Evolutionary conservation across 1,284 basidiomycete genomes (phyloP).

Genomic region (Sphaerobolus stellatus): DNA sequence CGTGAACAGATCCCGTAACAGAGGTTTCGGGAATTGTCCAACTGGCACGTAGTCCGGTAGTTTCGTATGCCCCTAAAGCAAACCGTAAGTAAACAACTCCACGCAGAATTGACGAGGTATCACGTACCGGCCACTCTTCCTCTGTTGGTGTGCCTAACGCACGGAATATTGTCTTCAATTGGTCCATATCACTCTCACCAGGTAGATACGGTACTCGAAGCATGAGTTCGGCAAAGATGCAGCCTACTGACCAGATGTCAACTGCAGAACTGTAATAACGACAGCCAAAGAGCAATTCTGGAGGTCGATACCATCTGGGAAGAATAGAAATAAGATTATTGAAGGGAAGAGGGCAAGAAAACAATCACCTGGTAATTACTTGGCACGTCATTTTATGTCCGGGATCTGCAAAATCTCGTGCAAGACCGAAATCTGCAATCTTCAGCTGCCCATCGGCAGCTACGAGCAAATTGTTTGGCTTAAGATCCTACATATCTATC

Average conservation of each 20-base stretch:
- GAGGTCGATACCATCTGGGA: conserved; percentile 93
- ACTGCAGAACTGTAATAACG: conserved; percentile 87
- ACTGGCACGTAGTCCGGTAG: conserved; percentile 88
- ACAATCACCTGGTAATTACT: conserved; percentile 85
- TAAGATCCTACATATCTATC: conserved; percentile 73
- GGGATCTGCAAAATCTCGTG: conserved; percentile 92
- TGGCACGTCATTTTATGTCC: conserved; percentile 96
- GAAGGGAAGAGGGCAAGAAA: not conserved
- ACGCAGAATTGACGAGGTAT: not conserved
- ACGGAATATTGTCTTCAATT: conserved; percentile 91
- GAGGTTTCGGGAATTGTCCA: conserved; percentile 80
- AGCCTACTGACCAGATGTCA: conserved; percentile 94
- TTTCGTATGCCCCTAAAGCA: conserved; percentile 74
- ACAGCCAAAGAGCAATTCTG: conserved; percentile 87
- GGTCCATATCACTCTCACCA: conserved; percentile 94
- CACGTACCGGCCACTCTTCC: conserved; percentile 88
- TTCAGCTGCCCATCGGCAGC: conserved; percentile 90
- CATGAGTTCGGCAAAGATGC: conserved; percentile 96
- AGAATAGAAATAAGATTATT: not conserved
- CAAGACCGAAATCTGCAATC: conserved; percentile 98
- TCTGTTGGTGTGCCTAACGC: conserved; percentile 95
- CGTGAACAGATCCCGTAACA: conserved; percentile 84
- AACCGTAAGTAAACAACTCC: conserved; percentile 7
- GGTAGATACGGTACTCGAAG: conserved; percentile 91
- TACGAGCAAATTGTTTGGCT: conserved; percentile 98